phyloP scores from a whole-genome alignment of 352 stramenopile species.

The Globisporangium paddicum region DNA sequence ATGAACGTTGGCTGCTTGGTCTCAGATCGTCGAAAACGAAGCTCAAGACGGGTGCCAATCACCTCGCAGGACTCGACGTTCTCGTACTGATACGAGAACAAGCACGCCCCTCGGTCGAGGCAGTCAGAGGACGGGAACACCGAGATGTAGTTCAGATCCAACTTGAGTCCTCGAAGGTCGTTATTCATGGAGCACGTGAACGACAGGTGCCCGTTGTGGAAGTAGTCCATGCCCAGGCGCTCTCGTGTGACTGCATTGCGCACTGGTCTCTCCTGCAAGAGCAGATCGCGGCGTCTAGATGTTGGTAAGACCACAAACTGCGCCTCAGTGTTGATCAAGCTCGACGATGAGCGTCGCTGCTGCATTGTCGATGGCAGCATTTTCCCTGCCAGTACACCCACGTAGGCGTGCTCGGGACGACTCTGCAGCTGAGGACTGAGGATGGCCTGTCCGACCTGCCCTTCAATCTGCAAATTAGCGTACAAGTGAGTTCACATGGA shows the following conservation, averaged over 20 bases:
- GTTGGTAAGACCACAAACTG: slow-evolving; percentile 25
- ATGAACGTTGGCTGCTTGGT: slow-evolving; percentile 61
- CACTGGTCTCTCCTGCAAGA: slow-evolving; percentile 49
- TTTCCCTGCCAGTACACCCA: slow-evolving; percentile 59
- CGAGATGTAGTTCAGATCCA: slow-evolving; percentile 41
- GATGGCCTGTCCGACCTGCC: slow-evolving; percentile 31
- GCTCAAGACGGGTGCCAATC: slow-evolving; percentile 32
- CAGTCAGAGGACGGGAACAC: slow-evolving; percentile 56
- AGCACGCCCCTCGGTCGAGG: slow-evolving; percentile 52
- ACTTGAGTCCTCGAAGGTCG: slow-evolving; percentile 46
- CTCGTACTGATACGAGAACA: slow-evolving; percentile 67
- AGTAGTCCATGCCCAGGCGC: slow-evolving; percentile 46
- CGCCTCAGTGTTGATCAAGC: slow-evolving; percentile 1
- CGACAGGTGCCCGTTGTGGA: slow-evolving; percentile 35
- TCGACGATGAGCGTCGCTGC: slow-evolving; percentile 33
- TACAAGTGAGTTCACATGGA: neutral
- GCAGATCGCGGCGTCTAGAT: slow-evolving; percentile 38
- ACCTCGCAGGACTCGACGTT: slow-evolving; percentile 50
- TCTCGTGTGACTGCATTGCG: slow-evolving; percentile 37
- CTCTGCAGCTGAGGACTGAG: slow-evolving; percentile 18
- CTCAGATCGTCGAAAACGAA: slow-evolving; percentile 42
- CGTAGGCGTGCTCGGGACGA: slow-evolving; percentile 48
- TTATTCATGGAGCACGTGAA: slow-evolving; percentile 63
- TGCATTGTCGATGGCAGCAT: slow-evolving; percentile 63
- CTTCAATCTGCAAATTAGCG: slow-evolving; percentile 25